These are phyloP conservation scores for Paramecium caudatum DNA, from an alignment of 73 alveolate species.

Conservation along the genomic window DNA sequence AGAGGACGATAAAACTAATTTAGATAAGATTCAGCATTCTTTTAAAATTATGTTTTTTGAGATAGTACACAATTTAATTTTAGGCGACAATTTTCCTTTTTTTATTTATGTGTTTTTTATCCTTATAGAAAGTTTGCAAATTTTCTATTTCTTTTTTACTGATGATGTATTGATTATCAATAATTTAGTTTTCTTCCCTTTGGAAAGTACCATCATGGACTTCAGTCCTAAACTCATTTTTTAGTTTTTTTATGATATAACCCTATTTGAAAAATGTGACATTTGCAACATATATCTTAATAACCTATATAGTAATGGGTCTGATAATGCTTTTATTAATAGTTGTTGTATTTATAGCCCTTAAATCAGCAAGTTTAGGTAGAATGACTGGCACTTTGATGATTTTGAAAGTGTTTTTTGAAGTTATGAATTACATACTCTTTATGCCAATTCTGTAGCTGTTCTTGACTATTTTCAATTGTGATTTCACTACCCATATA, in stretches of 20 bases:
- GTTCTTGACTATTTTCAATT: constrained; percentile 39
- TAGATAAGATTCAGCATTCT: constrained; percentile 65
- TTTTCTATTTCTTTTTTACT: constrained; percentile 61
- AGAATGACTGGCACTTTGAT: constrained; percentile 63
- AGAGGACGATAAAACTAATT: constrained; percentile 66
- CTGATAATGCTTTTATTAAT: constrained; percentile 38
- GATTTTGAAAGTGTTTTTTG: constrained; percentile 57
- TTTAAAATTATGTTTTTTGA: constrained; percentile 65
- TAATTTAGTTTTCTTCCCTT: constrained; percentile 53
- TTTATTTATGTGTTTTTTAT: constrained; percentile 68
- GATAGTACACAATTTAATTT: constrained; percentile 53
- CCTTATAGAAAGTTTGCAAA: constrained; percentile 63
- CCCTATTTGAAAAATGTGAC: constrained; percentile 44
- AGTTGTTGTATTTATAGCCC: constrained; percentile 30
- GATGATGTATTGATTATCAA: constrained; percentile 65
- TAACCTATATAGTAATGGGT: constrained; percentile 67
- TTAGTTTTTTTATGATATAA: constrained; percentile 67
- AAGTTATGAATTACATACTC: constrained; percentile 20
- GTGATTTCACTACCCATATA: constrained; percentile 54
- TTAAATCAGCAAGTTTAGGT: constrained; percentile 65
- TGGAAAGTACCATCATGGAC: constrained; percentile 65
- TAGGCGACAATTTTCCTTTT: constrained; percentile 65
- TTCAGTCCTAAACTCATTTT: constrained; percentile 36
- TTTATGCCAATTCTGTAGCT: constrained; percentile 25
- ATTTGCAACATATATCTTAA: constrained; percentile 59